A percentile compares a stretch with the other conserved stretches of the same genome.
Evolutionary conservation across 768 basidiomycete species (phyloP).

Genomic region (Tubosaeta sp.): DNA sequence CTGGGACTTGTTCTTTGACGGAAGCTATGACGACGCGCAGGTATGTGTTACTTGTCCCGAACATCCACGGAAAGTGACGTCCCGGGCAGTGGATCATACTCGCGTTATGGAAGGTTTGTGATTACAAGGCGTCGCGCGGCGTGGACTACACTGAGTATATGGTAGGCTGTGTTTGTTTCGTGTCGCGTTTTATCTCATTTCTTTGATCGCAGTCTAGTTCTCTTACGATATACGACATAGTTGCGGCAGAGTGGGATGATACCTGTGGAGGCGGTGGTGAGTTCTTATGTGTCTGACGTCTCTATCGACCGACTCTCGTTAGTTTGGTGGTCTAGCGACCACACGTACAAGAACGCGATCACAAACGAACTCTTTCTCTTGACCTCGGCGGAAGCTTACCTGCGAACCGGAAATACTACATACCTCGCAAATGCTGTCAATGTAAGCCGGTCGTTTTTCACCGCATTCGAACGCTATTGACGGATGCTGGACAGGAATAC

Average conservation of each 20-base stretch:
- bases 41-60: conserved; percentile 23
- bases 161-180: conserved; percentile 14
- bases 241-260: conserved; percentile 48
- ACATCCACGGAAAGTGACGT: background rate
- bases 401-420: conserved; percentile 31
- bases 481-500: conserved; percentile 16
- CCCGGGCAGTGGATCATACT: conserved; percentile 52
- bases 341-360: conserved; percentile 57
- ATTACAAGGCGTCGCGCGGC: conserved; percentile 45
- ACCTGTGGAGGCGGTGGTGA: conserved; percentile 51
- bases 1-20: conserved; percentile 42
- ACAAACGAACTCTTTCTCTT: conserved; percentile 55
- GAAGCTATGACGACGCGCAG: conserved; percentile 52
- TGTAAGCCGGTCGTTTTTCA: conserved; percentile 21
- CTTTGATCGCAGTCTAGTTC: conserved; percentile 38
- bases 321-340: conserved; percentile 59
- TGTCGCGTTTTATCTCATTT: conserved; percentile 25
- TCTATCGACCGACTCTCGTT: background rate
- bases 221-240: conserved; percentile 45
- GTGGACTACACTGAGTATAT: conserved; percentile 19
- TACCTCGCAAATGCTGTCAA: conserved; percentile 49
- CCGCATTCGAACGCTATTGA: background rate
- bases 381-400: conserved; percentile 45
- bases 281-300: background rate
- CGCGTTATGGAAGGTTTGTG: conserved; percentile 54